These are phyloP conservation scores for Aureobasidium sp. DNA, from an alignment of 2,329 filamentous ascomycete species.

Conservation along the genomic window DNA sequence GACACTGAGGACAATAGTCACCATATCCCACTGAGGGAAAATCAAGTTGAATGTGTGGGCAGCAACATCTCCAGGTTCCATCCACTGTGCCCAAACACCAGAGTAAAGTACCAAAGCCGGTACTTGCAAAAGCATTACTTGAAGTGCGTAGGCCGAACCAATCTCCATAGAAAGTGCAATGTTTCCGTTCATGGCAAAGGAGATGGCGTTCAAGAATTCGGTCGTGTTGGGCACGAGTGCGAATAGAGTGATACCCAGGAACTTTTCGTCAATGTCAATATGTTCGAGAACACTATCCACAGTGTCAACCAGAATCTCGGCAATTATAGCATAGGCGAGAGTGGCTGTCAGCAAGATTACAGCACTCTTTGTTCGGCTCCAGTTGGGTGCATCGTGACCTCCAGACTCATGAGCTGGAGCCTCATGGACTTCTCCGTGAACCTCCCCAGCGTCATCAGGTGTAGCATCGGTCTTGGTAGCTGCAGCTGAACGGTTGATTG, in stretches of 20 bases:
- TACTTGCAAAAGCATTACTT: slow-evolving; percentile 95
- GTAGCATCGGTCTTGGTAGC: slow-evolving; percentile 28
- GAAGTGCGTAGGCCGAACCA: slow-evolving; percentile 94
- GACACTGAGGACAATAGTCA: slow-evolving; percentile 95
- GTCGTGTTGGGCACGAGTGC: slow-evolving; percentile 98
- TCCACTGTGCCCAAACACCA: slow-evolving; percentile 69
- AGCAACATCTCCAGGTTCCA: slow-evolving; percentile 59
- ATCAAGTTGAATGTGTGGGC: slow-evolving; percentile 83
- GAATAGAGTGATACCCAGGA: slow-evolving; percentile 96
- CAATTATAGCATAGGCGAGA: slow-evolving; percentile 94
- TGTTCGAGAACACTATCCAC: slow-evolving; percentile 96
- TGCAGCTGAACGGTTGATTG: background rate
- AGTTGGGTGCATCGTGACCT: slow-evolving; percentile 98
- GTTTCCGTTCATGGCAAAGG: slow-evolving; percentile 99
- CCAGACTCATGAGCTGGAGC: slow-evolving; percentile 62
- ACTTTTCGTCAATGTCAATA: slow-evolving; percentile 95
- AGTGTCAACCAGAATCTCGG: slow-evolving; percentile 96
- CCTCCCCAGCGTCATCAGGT: slow-evolving; percentile 40
- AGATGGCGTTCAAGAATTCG: slow-evolving; percentile 99
- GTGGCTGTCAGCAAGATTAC: slow-evolving; percentile 92
- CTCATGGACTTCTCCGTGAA: slow-evolving; percentile 42
- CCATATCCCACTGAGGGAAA: slow-evolving; percentile 99
- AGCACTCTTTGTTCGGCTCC: slow-evolving; percentile 92
- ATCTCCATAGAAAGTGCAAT: slow-evolving; percentile 99
- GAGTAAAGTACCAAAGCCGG: slow-evolving; percentile 94